Evolutionary conservation across 2,329 filamentous ascomycete species (phyloP), one percentile per base, ranked within the genome.

Genomic region (Neurospora crassa): DNA sequence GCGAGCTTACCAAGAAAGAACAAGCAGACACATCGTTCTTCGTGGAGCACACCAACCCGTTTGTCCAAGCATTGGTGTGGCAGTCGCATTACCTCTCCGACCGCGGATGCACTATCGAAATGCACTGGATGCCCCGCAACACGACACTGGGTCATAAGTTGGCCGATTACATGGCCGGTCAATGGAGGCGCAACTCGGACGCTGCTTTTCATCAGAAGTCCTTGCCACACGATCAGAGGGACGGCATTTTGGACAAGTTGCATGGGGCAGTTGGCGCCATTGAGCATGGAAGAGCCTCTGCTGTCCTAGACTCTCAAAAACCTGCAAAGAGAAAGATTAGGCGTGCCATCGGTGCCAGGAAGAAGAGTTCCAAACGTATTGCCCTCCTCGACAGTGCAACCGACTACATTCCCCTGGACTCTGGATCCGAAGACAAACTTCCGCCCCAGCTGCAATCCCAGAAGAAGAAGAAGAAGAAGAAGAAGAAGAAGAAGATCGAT

Each of bases 31-130:
- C 3, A 5, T 11, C 43, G 3, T 53, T 53, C 12, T 53, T 24
- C 20, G 12, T 0, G 0, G 12, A 24, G 2, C 20, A 24, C 5
- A 53, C 45, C 5, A 53, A 53, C 7, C 45, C 45, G 0, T 53
- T 53, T 53, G 45, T 53, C 14, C 20, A 2, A 1, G 0, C 5
- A 0, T 12, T 47, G 0, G 45, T 53, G 0, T 53, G 45, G 45
- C 20, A 24, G 45, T 53, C 12, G 1, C 45, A 53, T 16, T 53
- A 53, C 45, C 45, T 53, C 20, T 53, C 5, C 2, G 5, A 24
- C 45, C 45, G 45, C 45, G 20, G 45, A 1, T 53, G 45, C 45
- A 16, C 5, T 0, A 53, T 53, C 20, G 12, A 53, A 24, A 7
- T 53, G 0, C 16, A 14, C 20, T 53, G 45, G 45, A 53, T 53